phyloP scores from a whole-genome alignment of 179 eudicot species.

The Vitellaria paradoxa region DNA sequence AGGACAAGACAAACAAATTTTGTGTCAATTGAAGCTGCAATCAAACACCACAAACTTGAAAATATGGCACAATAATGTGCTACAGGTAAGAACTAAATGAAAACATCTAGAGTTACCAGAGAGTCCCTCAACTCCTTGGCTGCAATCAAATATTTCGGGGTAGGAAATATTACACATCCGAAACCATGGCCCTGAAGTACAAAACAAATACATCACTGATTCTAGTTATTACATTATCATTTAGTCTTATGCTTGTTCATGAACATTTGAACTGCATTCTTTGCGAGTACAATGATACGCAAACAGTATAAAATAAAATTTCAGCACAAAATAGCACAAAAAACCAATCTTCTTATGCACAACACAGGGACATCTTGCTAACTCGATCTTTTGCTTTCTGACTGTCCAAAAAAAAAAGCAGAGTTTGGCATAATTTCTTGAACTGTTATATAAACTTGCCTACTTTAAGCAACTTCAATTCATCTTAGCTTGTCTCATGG shows the following conservation, averaged over 20 bases:
- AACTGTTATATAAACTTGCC: background rate
- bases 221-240: background rate
- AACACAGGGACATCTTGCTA: background rate
- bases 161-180: constrained; percentile 66
- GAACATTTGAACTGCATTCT: background rate
- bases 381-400: background rate
- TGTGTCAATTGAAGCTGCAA: background rate
- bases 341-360: background rate
- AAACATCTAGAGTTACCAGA: constrained; percentile 40
- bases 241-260: background rate
- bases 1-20: constrained; percentile 21
- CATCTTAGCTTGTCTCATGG: background rate
- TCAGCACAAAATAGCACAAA: background rate
- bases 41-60: background rate
- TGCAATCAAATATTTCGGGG: constrained; percentile 62
- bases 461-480: background rate
- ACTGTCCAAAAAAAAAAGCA: background rate
- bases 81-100: background rate
- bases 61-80: background rate
- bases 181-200: constrained; percentile 88
- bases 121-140: constrained; percentile 49
- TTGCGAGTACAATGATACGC: background rate
- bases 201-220: background rate
- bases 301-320: background rate
- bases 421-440: background rate